A percentile compares a stretch with the other conserved stretches of the same genome.
phyloP scores from a whole-genome alignment of 2,329 filamentous ascomycete genomes.

The Ceratocystis cacaofunesta region DNA sequence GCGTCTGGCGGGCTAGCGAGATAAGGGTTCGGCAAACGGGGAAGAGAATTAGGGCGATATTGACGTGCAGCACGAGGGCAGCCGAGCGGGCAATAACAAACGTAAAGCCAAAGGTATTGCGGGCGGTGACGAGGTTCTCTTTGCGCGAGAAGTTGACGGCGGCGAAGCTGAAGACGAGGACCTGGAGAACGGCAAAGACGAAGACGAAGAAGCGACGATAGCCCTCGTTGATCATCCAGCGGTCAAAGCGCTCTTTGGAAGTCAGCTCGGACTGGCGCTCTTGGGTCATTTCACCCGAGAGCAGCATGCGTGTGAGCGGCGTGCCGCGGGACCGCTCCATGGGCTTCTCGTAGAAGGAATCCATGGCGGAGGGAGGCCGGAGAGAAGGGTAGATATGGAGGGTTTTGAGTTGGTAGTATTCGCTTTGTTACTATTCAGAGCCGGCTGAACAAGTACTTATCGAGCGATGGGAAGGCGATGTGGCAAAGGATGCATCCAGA shows the following conservation, averaged over 20 bases:
- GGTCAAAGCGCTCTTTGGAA: constrained; percentile 57
- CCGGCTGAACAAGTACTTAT: constrained; percentile 33
- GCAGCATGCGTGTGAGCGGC: constrained; percentile 64
- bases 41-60: constrained; percentile 64
- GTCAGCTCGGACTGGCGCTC: constrained; percentile 55
- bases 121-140: constrained; percentile 52
- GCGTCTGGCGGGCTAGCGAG: constrained; percentile 64
- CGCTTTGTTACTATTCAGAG: constrained; percentile 30
- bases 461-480: constrained; percentile 19
- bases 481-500: constrained; percentile 15
- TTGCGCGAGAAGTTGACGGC: constrained; percentile 70
- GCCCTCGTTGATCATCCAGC: constrained; percentile 84
- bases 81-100: constrained; percentile 64
- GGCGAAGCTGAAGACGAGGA: constrained; percentile 64
- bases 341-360: constrained; percentile 16
- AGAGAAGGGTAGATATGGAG: neutral
- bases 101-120: constrained; percentile 57
- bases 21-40: constrained; percentile 76
- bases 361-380: constrained; percentile 4
- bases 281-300: constrained; percentile 68
- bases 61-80: constrained; percentile 65
- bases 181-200: constrained; percentile 57
- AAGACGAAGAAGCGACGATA: constrained; percentile 67
- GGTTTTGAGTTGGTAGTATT: neutral
- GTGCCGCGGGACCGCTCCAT: constrained; percentile 70